Percentiles rank a stretch among this genome's conserved stretches.
Conservation (phyloP, 768 basidiomycete genomes). For the Mycena sanguinolenta region DNA sequence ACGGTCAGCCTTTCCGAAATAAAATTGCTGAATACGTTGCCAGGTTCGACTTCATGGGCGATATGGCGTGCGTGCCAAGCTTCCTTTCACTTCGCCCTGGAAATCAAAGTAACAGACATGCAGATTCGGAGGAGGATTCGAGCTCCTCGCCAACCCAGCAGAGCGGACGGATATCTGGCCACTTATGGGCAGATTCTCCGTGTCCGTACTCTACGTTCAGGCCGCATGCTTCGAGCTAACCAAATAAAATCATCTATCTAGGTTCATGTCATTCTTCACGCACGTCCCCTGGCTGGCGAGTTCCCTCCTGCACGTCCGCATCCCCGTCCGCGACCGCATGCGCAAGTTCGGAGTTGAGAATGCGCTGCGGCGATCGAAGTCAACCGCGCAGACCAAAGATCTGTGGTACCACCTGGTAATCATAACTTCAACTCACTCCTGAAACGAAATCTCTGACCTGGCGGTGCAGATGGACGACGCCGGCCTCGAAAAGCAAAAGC, state of each 20-base stretch:
- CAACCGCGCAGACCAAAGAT: constrained; percentile 55
- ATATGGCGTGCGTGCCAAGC: constrained; percentile 50
- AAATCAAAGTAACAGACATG: no score
- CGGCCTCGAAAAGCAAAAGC: constrained; percentile 46
- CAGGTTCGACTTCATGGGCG: constrained; percentile 57
- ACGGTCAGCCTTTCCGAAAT: neutral
- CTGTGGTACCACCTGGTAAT: constrained; percentile 56
- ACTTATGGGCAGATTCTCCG: constrained; percentile 56
- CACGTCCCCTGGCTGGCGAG: constrained; percentile 41
- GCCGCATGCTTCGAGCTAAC: neutral
- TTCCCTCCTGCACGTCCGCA: neutral
- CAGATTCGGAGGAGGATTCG: constrained; percentile 41
- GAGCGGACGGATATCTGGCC: constrained; percentile 63
- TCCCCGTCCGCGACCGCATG: neutral
- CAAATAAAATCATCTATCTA: neutral
- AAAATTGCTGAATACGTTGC: neutral
- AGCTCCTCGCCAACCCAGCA: constrained; percentile 53
- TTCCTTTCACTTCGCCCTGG: neutral
- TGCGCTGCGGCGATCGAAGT: constrained; percentile 13
- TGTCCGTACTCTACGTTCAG: no score
- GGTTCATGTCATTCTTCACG: neutral
- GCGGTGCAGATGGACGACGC: constrained; percentile 54
- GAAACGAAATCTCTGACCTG: neutral
- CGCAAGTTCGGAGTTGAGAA: constrained; percentile 8
- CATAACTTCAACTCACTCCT: neutral